Evolutionary conservation across 176 grass and related monocot species (phyloP), one percentile per base, ranked within the genome.

Genomic region (Tuctoria greenei): DNA sequence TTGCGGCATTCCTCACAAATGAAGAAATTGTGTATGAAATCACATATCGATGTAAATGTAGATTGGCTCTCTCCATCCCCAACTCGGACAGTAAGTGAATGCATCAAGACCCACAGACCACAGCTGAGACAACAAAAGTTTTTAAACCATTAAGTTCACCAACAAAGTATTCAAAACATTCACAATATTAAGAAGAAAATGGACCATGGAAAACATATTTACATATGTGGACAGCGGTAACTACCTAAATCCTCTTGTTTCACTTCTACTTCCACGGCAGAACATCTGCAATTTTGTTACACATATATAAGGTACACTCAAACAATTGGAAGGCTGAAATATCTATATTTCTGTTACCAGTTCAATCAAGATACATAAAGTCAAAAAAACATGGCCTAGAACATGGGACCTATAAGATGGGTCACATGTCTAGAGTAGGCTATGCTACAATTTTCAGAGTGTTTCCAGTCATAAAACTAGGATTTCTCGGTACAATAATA

Each of bases 11-110:
- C 89, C 72, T 98, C 91, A 52, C 95, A 98, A 39, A 89, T 82
- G 78, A 98, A 98, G 66, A 98, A 98, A 64, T 90, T 95, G 64
- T 98, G 84, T 69, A 95, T 98, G 80, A 98, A 98, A 81, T 98
- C 95, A 82, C 89, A 81, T 44, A 98, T 98, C 66, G 91, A 77
- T 61, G 80, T 90, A 77, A 98, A 98, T 41, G 89, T 79, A 55
- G 77, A 80, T 49, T 98, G 92, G 81, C 89, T 92, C 54, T 98
- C 91, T 78, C 85, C 91, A 85, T 98, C 95, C 61, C 79, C 89
- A 36, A 98, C 81, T 88, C 80, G 84, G 14, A 90, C 82, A 57
- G 86, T 89, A 40, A 98, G 82, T 61, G 95, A 92, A 82, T 98
- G 95, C 73, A 98, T 80, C 60, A 98, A 81, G 76, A 94, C 82